phyloP scores from a whole-genome alignment of 2,329 filamentous ascomycete species.

The Colletotrichum eremochloae region DNA sequence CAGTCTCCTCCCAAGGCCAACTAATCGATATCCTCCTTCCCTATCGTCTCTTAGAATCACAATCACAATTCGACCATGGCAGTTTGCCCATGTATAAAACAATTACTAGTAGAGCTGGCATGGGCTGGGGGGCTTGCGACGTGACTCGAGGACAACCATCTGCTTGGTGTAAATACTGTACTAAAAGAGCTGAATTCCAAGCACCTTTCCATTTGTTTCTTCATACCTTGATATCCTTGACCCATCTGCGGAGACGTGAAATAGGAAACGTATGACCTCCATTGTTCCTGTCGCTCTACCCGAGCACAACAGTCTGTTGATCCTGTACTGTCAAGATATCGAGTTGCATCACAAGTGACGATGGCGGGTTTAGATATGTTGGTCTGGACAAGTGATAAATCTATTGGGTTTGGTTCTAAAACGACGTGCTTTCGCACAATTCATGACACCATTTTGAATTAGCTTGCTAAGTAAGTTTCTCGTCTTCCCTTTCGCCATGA shows the following conservation, averaged over 20 bases:
- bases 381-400: constrained; percentile 1
- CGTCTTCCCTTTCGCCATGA: not conserved
- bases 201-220: constrained; percentile 48
- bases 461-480: constrained; percentile 2
- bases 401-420: constrained; percentile 23
- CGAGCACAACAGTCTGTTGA: not conserved
- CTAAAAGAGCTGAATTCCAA: constrained; percentile 55
- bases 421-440: constrained; percentile 21
- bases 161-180: constrained; percentile 60
- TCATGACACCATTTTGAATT: constrained; percentile 21
- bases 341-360: not conserved
- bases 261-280: not conserved
- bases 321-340: not conserved
- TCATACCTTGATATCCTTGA: not conserved
- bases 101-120: constrained; percentile 47
- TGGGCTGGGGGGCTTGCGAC: constrained; percentile 50
- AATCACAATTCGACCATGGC: constrained; percentile 41
- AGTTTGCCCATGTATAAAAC: constrained; percentile 54
- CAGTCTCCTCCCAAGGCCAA: constrained; percentile 73
- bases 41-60: constrained; percentile 42
- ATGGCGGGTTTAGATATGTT: not conserved
- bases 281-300: not conserved
- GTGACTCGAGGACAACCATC: constrained; percentile 47
- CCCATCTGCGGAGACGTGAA: too few relatives aligned
- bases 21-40: constrained; percentile 51